These are phyloP conservation scores for Tricholoma saponaceum DNA, from an alignment of 768 basidiomycete genomes.

Conservation along the genomic window DNA sequence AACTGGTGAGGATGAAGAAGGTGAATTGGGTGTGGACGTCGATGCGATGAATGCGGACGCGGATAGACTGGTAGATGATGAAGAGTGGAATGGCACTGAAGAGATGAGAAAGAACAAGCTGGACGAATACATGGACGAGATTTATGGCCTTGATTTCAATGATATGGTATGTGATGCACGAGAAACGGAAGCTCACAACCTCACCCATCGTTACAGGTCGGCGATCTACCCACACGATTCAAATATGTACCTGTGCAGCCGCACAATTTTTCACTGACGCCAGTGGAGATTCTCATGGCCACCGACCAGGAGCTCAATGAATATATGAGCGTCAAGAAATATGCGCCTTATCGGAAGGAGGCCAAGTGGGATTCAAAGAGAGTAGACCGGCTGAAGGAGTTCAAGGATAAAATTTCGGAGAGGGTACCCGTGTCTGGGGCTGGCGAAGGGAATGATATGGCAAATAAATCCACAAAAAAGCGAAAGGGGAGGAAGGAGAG, in stretches of 20 bases:
- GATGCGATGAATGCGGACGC: constrained; percentile 49
- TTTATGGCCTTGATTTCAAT: constrained; percentile 91
- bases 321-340: constrained; percentile 83
- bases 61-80: constrained; percentile 39
- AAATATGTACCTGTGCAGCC: constrained; percentile 74
- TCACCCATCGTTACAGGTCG: constrained; percentile 52
- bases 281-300: constrained; percentile 86
- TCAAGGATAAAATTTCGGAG: constrained; percentile 58
- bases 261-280: constrained; percentile 64
- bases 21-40: constrained; percentile 55
- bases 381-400: constrained; percentile 62
- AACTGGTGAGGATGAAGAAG: constrained; percentile 32
- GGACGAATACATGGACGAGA: constrained; percentile 87
- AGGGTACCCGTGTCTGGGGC: constrained; percentile 27
- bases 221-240: constrained; percentile 88
- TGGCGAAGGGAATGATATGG: constrained; percentile 15
- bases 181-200: not conserved
- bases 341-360: constrained; percentile 81
- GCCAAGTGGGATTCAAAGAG: constrained; percentile 63
- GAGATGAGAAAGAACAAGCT: constrained; percentile 82
- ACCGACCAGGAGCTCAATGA: constrained; percentile 92
- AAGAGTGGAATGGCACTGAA: constrained; percentile 86
- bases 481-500: constrained; percentile 71
- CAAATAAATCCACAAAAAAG: constrained; percentile 44
- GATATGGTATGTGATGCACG: constrained; percentile 65